Percentiles rank a stretch among this genome's conserved stretches.
Evolutionary conservation across 75 land plant genomes (phyloP).

Genomic region (Chamaecyparis obtusa): DNA sequence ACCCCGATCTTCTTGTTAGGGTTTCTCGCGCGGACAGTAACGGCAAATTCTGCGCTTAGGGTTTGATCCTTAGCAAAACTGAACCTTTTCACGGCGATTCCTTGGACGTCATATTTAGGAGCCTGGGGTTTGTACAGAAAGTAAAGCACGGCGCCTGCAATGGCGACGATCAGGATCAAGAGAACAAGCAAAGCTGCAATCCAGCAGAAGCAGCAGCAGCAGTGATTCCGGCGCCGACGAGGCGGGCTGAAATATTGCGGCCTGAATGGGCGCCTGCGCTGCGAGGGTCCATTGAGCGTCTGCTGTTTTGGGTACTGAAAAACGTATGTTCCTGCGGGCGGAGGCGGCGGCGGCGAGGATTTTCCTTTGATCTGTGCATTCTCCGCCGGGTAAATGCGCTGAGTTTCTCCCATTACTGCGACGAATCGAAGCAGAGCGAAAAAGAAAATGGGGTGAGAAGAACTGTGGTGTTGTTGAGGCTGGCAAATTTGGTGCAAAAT

Average conservation of each 20-base stretch:
- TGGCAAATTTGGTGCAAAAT: too few species aligned
- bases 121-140: constrained; percentile 30
- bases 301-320: constrained; percentile 62
- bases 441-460: too few species aligned
- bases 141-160: constrained; percentile 31
- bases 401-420: background rate
- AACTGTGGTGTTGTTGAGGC: too few species aligned
- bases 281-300: constrained; percentile 15
- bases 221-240: constrained; percentile 26
- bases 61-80: constrained; percentile 4
- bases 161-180: constrained; percentile 25
- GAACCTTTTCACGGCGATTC: constrained; percentile 26
- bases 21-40: constrained; percentile 54
- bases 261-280: constrained; percentile 26
- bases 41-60: constrained; percentile 46
- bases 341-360: background rate
- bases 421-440: too few species aligned
- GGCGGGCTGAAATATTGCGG: constrained; percentile 9
- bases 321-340: constrained; percentile 35
- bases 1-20: constrained; percentile 79
- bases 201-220: constrained; percentile 23
- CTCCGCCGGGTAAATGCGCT: background rate
- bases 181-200: constrained; percentile 2
- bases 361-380: background rate
- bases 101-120: constrained; percentile 35